A percentile compares a stretch with the other conserved stretches of the same genome.
Evolutionary conservation across 2,329 filamentous ascomycete species (phyloP).

Genomic region (Dactylellina leptospora): DNA sequence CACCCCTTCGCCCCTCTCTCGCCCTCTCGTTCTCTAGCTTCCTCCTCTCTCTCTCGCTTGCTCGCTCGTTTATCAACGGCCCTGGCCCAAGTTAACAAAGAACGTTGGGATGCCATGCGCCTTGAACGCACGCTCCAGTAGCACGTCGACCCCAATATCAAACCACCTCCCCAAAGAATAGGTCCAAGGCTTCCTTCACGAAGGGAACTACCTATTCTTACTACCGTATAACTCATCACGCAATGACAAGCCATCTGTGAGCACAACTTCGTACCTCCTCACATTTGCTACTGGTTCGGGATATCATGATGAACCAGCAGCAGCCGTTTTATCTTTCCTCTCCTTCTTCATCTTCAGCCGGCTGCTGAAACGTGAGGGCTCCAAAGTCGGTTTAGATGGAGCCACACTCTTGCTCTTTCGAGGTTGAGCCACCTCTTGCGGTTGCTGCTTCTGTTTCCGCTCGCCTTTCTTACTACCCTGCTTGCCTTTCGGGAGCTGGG

Average conservation of each 20-base stretch:
- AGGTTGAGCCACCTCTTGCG: constrained; percentile 1
- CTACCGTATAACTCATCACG: constrained; percentile 5
- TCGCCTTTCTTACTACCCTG: background rate
- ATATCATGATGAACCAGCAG: background rate
- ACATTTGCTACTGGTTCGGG: background rate
- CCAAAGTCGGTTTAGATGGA: constrained; percentile 6
- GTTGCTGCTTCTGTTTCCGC: constrained; percentile 1
- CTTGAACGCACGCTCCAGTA: constrained; percentile 3
- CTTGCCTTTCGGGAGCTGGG: constrained; percentile 1
- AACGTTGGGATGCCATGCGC: constrained; percentile 26
- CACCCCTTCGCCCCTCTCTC: background rate
- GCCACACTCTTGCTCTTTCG: background rate
- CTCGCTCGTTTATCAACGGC: background rate
- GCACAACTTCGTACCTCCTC: background rate
- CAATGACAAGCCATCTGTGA: too few species aligned
- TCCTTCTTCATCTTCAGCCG: constrained; percentile 19
- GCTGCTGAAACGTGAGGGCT: constrained; percentile 18
- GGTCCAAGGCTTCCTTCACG: constrained; percentile 15
- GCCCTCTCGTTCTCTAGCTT: background rate
- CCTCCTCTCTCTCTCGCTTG: background rate
- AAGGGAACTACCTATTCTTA: too few species aligned
- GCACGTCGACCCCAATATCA: constrained; percentile 21
- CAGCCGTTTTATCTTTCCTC: background rate
- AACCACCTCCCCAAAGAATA: constrained; percentile 12
- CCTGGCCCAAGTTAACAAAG: constrained; percentile 3